Percentiles rank a stretch among this genome's conserved stretches.
Conservation (phyloP, 1,284 basidiomycete species). For the Bjerkandera adusta region DNA sequence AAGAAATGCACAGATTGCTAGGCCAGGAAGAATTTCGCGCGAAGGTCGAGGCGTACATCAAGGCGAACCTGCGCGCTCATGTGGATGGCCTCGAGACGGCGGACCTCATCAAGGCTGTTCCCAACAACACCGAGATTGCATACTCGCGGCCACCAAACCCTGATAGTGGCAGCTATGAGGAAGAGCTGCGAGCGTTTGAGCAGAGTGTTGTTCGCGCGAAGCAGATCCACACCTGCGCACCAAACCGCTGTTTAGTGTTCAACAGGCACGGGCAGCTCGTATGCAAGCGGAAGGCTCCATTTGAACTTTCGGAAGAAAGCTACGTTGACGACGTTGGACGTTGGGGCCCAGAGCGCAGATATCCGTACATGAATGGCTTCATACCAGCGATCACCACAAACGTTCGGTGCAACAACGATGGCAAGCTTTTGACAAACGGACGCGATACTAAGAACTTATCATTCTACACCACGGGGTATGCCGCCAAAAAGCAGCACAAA, state of each 20-base stretch:
- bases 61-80: slow-evolving; percentile 28
- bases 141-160: slow-evolving; percentile 23
- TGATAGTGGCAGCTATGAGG: slow-evolving; percentile 5
- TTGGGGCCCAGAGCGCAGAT: slow-evolving; percentile 22
- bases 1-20: slow-evolving; percentile 26
- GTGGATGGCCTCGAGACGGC: slow-evolving; percentile 18
- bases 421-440: slow-evolving; percentile 33
- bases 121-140: slow-evolving; percentile 20
- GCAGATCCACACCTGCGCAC: slow-evolving; percentile 33
- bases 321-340: slow-evolving; percentile 22
- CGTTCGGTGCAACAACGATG: slow-evolving; percentile 33
- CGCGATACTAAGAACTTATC: slow-evolving; percentile 23
- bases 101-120: slow-evolving; percentile 3
- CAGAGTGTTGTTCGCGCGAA: slow-evolving; percentile 20
- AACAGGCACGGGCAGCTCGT: slow-evolving; percentile 18
- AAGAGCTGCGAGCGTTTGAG: slow-evolving; percentile 11
- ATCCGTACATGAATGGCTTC: slow-evolving; percentile 30
- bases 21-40: slow-evolving; percentile 24
- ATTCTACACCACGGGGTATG: slow-evolving; percentile 32
- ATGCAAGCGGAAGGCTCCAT: slow-evolving; percentile 39
- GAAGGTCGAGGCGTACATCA: slow-evolving; percentile 26
- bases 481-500: slow-evolving; percentile 23
- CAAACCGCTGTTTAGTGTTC: slow-evolving; percentile 21
- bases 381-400: slow-evolving; percentile 24
- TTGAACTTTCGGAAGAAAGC: slow-evolving; percentile 16